Base-by-base conservation (phyloP, 148 eudicot genomes). In the Nyssa sinensis region DNA sequence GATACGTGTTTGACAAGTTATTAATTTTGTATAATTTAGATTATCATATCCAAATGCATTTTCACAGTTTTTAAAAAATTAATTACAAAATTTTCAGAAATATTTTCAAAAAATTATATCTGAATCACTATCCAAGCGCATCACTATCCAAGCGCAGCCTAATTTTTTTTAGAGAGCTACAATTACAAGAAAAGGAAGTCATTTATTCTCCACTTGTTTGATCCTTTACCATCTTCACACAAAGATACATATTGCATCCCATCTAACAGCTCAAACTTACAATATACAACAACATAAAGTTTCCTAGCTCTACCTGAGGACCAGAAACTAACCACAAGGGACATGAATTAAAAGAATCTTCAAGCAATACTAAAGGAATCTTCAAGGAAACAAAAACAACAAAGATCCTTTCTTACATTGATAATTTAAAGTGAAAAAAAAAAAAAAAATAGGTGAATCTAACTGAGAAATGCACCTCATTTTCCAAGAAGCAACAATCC, bases 401-500 rank as follows among this genome's bases (percentile, higher is more conserved):
- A 24, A 72, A 41, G 27, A 11, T 62, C 65, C 27, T 37, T 29
- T 44, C 53, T n/a, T 37, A 27, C 66, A 28, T 44, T 30, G 39
- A 62, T 21, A 28, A 72, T 17, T 23, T 37, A 19, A 71, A 39
- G 67, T 2, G 17, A 41, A 4, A 25, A 37, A 17, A 13, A 33
- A 25, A n/a, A 53, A 72, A 61, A 57, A 12, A 29, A 5, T 1
- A 17, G 24, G 17, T 35, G 53, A 25, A 61, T 39, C 58, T 21
- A 25, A 27, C n/a, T n/a, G n/a, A n/a, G n/a, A n/a, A n/a, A n/a
- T n/a, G n/a, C n/a, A n/a, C n/a, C n/a, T n/a, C n/a, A n/a, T n/a
- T n/a, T n/a, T n/a, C n/a, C n/a, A 60, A 27, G 35, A 57, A 62
- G 32, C 67, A 57, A 72, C 67, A n/a, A 62, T 10, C 32, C 64